Evolutionary conservation across 805 yeast genomes (phyloP), one percentile per base, ranked within the genome.

Genomic region (Cyberlindnera maclurae): DNA sequence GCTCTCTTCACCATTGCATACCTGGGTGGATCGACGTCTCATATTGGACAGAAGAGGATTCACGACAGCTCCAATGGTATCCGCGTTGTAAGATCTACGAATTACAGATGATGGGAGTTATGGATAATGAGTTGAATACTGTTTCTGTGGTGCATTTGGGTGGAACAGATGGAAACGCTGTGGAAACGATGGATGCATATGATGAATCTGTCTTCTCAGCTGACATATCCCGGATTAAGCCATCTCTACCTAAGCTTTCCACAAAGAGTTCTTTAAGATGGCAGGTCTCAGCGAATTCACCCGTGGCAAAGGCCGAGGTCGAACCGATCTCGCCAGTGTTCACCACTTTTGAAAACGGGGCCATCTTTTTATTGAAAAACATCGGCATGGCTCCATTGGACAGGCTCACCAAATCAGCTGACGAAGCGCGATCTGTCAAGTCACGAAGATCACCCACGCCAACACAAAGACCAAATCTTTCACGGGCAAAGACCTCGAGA

Each of bases 21-120:
- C 98, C 99, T 1, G 82, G 84, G 34, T 93, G 98, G 97, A 75
- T 93, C 51, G 96, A 94, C 56, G 82, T 89, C 12, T 88, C 96
- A 0, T 93, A 83, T 54, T 93, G 95, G 84, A 77, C 73, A 38
- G 85, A 82, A 36, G 41, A 35, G 47, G 55, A 61, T 29, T 54
- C 50, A 40, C 65, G 55, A 59, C 61, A 50, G 18, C 66, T 67
- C 26, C 82, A 76, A 48, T 90, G 97, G 97, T 73, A 82, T n/a
- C 97, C 98, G 0, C 68, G 93, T 27, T 88, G 97, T 59, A 87
- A 86, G 51, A 89, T 93, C 36, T 90, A 93, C 58, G 97, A 90
- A 52, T 62, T 93, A 15, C 97, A 93, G 58, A 93, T 93, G 97
- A 90, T 90, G 94, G 97, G 97, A 0, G 74, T 93, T 7, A 87